phyloP scores from a whole-genome alignment of 441 rosid species.

The Erodium chrysanthum region DNA sequence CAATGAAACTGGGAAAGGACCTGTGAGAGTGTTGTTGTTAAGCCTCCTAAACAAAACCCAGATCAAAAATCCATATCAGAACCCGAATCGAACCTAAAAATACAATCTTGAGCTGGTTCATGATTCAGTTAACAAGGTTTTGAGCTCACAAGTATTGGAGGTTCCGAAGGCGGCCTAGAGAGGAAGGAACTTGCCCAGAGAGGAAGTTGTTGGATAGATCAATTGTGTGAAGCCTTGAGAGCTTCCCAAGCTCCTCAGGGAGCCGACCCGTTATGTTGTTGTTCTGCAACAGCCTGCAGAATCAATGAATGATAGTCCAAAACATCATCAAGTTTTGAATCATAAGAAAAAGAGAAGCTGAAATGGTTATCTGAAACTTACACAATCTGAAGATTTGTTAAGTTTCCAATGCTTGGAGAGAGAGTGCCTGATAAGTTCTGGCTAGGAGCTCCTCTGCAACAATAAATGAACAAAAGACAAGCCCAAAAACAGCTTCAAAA shows the following conservation, averaged over 20 bases:
- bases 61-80: slow-evolving; percentile 12
- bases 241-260: slow-evolving; percentile 64
- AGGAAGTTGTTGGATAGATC: slow-evolving; percentile 79
- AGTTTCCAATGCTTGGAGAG: slow-evolving; percentile 87
- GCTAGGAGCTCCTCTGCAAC: slow-evolving; percentile 81
- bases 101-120: slow-evolving; percentile 1
- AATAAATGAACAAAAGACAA: slow-evolving; percentile 11
- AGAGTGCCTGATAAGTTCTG: slow-evolving; percentile 88
- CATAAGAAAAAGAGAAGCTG: background rate
- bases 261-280: slow-evolving; percentile 78
- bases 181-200: slow-evolving; percentile 51
- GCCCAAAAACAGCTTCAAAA: slow-evolving; percentile 14
- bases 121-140: background rate
- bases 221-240: slow-evolving; percentile 66
- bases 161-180: slow-evolving; percentile 46
- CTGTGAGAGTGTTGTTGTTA: slow-evolving; percentile 77
- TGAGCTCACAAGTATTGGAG: slow-evolving; percentile 69
- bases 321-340: background rate
- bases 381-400: slow-evolving; percentile 88
- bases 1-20: slow-evolving; percentile 51
- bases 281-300: slow-evolving; percentile 67
- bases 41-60: slow-evolving; percentile 50
- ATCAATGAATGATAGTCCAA: too few species aligned
- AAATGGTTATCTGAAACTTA: slow-evolving; percentile 27
- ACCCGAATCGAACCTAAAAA: slow-evolving; percentile 4